Evolutionary conservation across 768 basidiomycete genomes (phyloP).

Genomic region (Russula compacta): DNA sequence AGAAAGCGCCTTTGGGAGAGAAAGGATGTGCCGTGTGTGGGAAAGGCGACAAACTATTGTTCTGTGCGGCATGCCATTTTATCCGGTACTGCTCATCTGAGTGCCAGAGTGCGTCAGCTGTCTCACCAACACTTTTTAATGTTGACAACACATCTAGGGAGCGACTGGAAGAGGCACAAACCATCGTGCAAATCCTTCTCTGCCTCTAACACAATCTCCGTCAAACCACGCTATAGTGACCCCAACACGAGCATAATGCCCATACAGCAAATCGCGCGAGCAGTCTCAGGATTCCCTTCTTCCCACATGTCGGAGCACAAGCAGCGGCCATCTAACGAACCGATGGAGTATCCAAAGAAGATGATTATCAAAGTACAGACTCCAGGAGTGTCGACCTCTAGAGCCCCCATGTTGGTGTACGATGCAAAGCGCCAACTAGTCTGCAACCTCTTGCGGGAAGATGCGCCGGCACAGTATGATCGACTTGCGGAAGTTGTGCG

Average conservation of each 20-base stretch:
- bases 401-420: conserved; percentile 34
- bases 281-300: conserved; percentile 23
- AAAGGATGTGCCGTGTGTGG: conserved; percentile 38
- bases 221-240: conserved; percentile 30
- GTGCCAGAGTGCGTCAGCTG: conserved; percentile 40
- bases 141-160: conserved; percentile 26
- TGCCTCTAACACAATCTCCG: conserved; percentile 34
- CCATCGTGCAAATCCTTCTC: conserved; percentile 37
- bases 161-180: conserved; percentile 43
- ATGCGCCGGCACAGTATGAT: conserved; percentile 33
- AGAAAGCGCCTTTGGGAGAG: conserved; percentile 25
- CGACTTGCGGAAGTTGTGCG: conserved; percentile 32
- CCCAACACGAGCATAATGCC: conserved; percentile 19
- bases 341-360: conserved; percentile 28
- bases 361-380: conserved; percentile 50
- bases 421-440: conserved; percentile 46
- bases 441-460: conserved; percentile 32
- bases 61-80: background rate
- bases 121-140: background rate
- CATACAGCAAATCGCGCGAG: conserved; percentile 27
- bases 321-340: conserved; percentile 17
- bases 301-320: conserved; percentile 17
- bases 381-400: conserved; percentile 19
- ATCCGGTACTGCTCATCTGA: conserved; percentile 40
- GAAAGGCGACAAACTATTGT: background rate